Evolutionary conservation across 805 yeast genomes (phyloP), one percentile per base, ranked within the genome.

Genomic region (Blastobotrys americana): DNA sequence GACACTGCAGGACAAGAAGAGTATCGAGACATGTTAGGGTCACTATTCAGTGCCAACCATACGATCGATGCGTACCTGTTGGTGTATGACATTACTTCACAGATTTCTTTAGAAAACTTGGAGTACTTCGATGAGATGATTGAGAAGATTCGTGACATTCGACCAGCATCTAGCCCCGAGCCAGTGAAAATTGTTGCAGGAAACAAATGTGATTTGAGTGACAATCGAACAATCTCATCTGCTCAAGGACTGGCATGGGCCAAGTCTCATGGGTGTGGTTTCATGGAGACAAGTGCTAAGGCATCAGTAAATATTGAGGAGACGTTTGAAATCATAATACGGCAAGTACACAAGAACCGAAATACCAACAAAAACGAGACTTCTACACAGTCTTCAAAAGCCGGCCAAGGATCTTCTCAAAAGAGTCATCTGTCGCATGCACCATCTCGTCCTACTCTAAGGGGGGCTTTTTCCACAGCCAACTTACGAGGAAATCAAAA

Each of bases 281-380:
- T 87, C 61, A 74, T 86, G 63, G 97, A 88, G 65, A 87, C 96
- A 3, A 78, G 87, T 41, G 96, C 96, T 15, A 86, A 86, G 62
- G 84, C 82, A 56, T 81, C 85, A 55, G 78, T 82, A 56, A 85
- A 88, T 55, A 94, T 88, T 35, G 90, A 83, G 58, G 83, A 79
- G 57, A 80, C 87, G 1, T 83, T 83, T 59, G 78, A 72, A 54
- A 78, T 76, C 33, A 61, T 83, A 51, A 84, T 82, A 13, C 72
- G 87, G 21, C 70, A 72, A 41, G 77, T 81, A 13, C 53, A 43
- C 20, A 21, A 41, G 21, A 47, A 46, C 27, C 51, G 50, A 8
- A 19, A 41, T 18, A 18, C 33, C 16, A 34, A 19, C n/a, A 38
- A 17, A 5, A 3, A 25, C 22, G 28, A 5, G 23, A 10, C 25